Evolutionary conservation across 257 asterid genomes (phyloP).

Genomic region (Scutellaria barbata): DNA sequence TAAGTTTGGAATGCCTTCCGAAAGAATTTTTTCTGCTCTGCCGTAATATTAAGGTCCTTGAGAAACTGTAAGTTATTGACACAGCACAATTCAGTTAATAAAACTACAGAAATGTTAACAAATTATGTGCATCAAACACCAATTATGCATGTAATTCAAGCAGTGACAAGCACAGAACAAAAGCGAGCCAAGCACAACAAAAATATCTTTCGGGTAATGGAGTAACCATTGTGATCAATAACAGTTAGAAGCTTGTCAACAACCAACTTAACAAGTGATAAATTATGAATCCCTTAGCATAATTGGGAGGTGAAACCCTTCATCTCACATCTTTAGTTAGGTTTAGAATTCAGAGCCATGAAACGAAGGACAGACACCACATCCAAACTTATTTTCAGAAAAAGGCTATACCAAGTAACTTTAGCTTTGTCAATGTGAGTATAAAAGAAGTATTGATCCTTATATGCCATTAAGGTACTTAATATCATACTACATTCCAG

Average conservation of each 20-base stretch:
- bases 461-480: constrained; percentile 9
- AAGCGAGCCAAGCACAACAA: constrained; percentile 7
- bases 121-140: constrained; percentile 15
- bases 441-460: neutral
- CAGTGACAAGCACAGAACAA: constrained; percentile 27
- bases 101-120: neutral
- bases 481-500: constrained; percentile 14
- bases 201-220: constrained; percentile 2
- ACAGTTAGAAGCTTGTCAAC: constrained; percentile 17
- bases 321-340: constrained; percentile 1
- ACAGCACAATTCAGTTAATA: constrained; percentile 36
- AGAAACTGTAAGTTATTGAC: constrained; percentile 60
- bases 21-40: constrained; percentile 76
- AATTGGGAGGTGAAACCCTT: constrained; percentile 14
- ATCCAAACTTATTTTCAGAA: constrained; percentile 12
- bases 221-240: constrained; percentile 28
- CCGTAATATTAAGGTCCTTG: constrained; percentile 81
- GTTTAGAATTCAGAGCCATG: constrained; percentile 11
- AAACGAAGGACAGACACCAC: constrained; percentile 23
- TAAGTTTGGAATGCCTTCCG: constrained; percentile 82
- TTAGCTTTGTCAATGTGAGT: constrained; percentile 4
- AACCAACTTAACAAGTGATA: constrained; percentile 18
- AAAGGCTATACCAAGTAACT: constrained; percentile 12
- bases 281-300: constrained; percentile 9
- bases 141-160: constrained; percentile 2